A percentile compares a stretch with the other conserved stretches of the same genome.
phyloP scores from a whole-genome alignment of 2,329 filamentous ascomycete genomes.

The Claviceps digitariae region DNA sequence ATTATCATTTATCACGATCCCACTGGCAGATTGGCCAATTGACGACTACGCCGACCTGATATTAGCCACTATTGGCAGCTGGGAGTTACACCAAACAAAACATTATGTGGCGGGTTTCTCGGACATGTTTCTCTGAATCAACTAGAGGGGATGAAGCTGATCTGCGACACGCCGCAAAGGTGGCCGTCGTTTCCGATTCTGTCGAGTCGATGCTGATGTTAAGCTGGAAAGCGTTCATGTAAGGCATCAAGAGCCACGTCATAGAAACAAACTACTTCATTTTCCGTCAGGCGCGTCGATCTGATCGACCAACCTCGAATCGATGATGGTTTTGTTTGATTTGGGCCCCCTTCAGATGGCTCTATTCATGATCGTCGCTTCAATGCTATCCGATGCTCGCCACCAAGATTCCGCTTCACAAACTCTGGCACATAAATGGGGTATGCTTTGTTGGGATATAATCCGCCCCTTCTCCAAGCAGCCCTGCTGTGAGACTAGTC shows the following conservation, averaged over 20 bases:
- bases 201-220: background rate
- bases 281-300: background rate
- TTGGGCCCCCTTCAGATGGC: background rate
- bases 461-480: background rate
- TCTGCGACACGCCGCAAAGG: background rate
- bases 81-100: slow-evolving; percentile 8
- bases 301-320: background rate
- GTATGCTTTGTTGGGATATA: background rate
- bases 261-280: background rate
- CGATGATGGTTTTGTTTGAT: background rate
- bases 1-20: background rate
- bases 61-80: slow-evolving; percentile 3
- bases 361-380: no score
- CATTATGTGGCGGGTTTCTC: slow-evolving; percentile 4
- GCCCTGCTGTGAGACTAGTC: slow-evolving; percentile 5
- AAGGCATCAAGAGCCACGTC: background rate
- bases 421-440: background rate
- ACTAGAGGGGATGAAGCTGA: slow-evolving; percentile 1
- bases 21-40: background rate
- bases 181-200: background rate
- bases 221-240: background rate
- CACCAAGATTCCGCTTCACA: background rate
- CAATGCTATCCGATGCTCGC: background rate
- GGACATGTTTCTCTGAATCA: background rate
- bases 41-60: background rate